Conservation (phyloP, 2,329 filamentous ascomycete genomes). For the Xylaria sp. region DNA sequence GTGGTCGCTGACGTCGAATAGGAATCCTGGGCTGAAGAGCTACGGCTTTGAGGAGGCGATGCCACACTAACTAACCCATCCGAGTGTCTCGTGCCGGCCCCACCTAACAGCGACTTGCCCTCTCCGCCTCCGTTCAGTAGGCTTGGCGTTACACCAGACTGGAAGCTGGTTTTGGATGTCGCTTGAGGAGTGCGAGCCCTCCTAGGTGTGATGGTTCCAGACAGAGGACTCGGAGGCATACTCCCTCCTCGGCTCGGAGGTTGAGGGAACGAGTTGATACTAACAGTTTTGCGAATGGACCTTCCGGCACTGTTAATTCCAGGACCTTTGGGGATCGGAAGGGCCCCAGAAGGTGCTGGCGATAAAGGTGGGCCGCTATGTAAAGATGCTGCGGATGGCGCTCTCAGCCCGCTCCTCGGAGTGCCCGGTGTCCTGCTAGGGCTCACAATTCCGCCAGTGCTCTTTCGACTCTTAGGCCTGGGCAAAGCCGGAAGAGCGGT, state of each 20-base stretch:
- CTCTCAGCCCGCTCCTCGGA: slow-evolving; percentile 68
- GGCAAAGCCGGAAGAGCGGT: slow-evolving; percentile 80
- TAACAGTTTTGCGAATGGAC: slow-evolving; percentile 85
- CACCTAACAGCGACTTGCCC: slow-evolving; percentile 75
- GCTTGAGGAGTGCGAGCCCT: slow-evolving; percentile 65
- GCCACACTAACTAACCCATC: slow-evolving; percentile 81
- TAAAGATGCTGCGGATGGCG: slow-evolving; percentile 65
- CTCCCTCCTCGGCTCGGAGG: slow-evolving; percentile 78
- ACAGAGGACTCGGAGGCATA: slow-evolving; percentile 71
- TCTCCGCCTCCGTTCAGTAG: slow-evolving; percentile 83
- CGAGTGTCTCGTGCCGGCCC: slow-evolving; percentile 71
- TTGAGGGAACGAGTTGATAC: slow-evolving; percentile 93
- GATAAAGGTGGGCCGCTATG: slow-evolving; percentile 59
- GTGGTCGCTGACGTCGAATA: slow-evolving; percentile 91
- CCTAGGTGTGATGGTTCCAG: slow-evolving; percentile 57
- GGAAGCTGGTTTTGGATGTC: slow-evolving; percentile 64
- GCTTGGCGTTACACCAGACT: slow-evolving; percentile 70
- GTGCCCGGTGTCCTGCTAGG: slow-evolving; percentile 58
- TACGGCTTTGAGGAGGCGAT: slow-evolving; percentile 88
- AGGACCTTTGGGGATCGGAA: slow-evolving; percentile 67
- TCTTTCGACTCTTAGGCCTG: slow-evolving; percentile 77
- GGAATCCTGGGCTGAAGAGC: slow-evolving; percentile 91
- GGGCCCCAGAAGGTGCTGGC: slow-evolving; percentile 63
- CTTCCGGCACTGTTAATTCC: slow-evolving; percentile 71
- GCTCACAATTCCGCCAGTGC: slow-evolving; percentile 62